Base-by-base conservation (phyloP, 148 eudicot genomes). In the Beta vulgaris region DNA sequence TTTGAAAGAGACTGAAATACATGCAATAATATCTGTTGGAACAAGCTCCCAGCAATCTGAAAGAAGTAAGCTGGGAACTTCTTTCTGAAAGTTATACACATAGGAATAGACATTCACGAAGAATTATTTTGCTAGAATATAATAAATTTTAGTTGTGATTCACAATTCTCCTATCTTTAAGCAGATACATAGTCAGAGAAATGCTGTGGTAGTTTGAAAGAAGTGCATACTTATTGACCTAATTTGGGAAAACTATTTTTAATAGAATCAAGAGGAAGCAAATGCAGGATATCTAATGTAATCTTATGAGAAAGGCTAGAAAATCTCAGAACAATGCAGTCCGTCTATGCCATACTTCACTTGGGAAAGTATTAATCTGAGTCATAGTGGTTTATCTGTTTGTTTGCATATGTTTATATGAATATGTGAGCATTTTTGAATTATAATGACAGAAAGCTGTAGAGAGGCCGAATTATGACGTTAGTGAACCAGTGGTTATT, bases 401-500 rank as follows among this genome's bases (percentile, higher is more conserved):
- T 48, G 10, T 19, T 49, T 49, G 57, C 43, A 16, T 68, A 28
- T 26, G 53, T 76, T 54, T 68, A 16, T 51, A 73, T 19, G 63
- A 2, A 68, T 29, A 60, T 35, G 55, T 76, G 11, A 29, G 15
- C 35, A 65, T 59, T 71, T 49, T 74, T 7, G 2, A 15, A 16
- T 68, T 74, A 73, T 79, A 35, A 25, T 66, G 35, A 46, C 97
- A 95, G 98, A 87, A 78, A 85, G 37, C 75, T 76, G 72, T 73
- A 34, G 91, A 89, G 19, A 63, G 65, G 19, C 81, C 85, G 76
- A 90, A 90, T 53, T 95, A 87, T 62, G 96, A 86, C 62, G 96
- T 84, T 66, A 85, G 85, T 34, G 97, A 95, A 51, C 97, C 98
- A 62, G 90, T 95, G 64, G 98, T 95, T 59, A 92, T 95, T 63